These are phyloP conservation scores for Trichosanthes cucumerina DNA, from an alignment of 306 rosid genomes.

Conservation along the genomic window DNA sequence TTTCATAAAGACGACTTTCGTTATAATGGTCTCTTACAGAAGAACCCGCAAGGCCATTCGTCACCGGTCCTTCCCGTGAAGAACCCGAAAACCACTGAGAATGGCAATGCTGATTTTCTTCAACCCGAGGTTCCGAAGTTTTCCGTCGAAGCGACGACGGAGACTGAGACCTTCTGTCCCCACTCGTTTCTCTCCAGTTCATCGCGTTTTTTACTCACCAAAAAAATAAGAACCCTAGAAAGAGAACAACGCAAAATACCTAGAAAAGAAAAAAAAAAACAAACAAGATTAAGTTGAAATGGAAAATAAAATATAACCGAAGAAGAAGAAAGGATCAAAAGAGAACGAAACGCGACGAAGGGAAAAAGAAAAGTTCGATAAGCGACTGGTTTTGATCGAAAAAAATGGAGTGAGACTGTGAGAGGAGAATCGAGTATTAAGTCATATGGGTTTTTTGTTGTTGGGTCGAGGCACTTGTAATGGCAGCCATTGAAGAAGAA, in stretches of 20 bases:
- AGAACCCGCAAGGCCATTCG: not conserved
- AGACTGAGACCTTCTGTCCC: not conserved
- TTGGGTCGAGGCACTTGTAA: not conserved
- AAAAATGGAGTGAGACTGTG: not conserved
- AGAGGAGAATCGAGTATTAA: not conserved
- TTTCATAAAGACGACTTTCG: not conserved
- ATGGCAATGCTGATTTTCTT: not conserved
- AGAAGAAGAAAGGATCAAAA: not conserved
- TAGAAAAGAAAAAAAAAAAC: not conserved
- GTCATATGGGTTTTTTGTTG: not conserved
- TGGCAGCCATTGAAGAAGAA: not conserved
- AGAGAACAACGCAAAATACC: not conserved
- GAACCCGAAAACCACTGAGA: not conserved
- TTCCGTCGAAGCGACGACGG: not conserved
- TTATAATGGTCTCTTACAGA: not conserved
- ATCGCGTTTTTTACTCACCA: not conserved
- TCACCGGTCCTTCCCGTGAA: not conserved
- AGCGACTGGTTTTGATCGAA: not conserved
- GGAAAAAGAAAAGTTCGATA: not conserved
- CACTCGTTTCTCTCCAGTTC: not conserved
- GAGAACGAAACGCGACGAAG: not conserved
- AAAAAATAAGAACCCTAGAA: not conserved
- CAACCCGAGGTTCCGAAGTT: not conserved
- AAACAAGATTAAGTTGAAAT: not conserved
- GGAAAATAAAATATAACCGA: not conserved